Evolutionary conservation across 1,139 yeast species (phyloP), one percentile per base, ranked within the genome.

Genomic region (Meyerozyma smithsonii): DNA sequence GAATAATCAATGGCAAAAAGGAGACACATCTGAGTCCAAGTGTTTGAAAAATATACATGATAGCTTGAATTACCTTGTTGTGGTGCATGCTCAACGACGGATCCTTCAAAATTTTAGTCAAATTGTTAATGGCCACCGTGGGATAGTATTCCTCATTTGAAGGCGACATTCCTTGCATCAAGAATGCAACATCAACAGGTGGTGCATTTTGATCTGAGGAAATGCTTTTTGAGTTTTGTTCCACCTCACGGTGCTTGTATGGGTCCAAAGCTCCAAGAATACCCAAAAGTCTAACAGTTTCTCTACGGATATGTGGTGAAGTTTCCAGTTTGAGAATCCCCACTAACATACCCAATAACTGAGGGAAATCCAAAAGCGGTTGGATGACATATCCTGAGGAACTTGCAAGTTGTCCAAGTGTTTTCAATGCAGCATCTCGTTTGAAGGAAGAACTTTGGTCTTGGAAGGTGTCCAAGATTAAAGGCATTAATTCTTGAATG

Each of bases 211-310:
- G 92, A 47, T 85, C 95, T 1, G 81, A 84, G 0, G 86, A 78
- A 18, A 67, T 65, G 38, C 57, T 74, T 41, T 81, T 79, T 3
- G 83, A 79, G 12, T 74, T 75, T 44, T 87, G 82, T 55, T 90
- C 97, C 8, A 90, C 89, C 54, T 88, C 96, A 40, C 96, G 79
- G 52, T 89, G 94, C 54, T 87, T 89, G 58, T 90, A 92, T 1
- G 99, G 99, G 61, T 94, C 98, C 39, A 94, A 69, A 0, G 98
- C 98, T 44, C 99, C 99, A 35, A 94, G 66, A 30, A 90, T 89
- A 54, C 99, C 99, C 46, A 92, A 67, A 17, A 92, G 64, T 48
- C 92, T 73, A 0, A 92, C 96, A 0, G 96, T 84, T 58, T 90
- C 97, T 43, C 96, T 70, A 51, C 94, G 77, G 5, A 87, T 81